Conservation (phyloP, 192 early-diverging fungal species). For the Geranomyces michiganensis region DNA sequence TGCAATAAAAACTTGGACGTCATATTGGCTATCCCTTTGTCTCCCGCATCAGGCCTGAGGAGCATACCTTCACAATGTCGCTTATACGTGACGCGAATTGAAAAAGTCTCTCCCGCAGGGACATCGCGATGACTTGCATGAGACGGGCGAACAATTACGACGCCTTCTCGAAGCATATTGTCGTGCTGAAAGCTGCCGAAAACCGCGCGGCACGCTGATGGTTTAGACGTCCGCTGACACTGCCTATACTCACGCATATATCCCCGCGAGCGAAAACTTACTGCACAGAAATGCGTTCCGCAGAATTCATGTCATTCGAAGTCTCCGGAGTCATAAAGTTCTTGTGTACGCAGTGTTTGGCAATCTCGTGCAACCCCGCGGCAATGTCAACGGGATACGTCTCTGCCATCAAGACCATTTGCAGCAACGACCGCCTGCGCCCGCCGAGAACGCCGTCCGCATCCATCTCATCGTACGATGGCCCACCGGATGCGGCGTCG, state of each 20-base stretch:
- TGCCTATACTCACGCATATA: no score
- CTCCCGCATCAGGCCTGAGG: neutral
- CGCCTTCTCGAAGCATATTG: constrained; percentile 8
- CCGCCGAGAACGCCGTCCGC: neutral
- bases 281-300: constrained; percentile 26
- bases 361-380: constrained; percentile 33
- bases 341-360: constrained; percentile 24
- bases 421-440: constrained; percentile 8
- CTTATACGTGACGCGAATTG: constrained; percentile 46
- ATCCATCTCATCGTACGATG: neutral
- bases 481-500: neutral
- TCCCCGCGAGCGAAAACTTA: constrained; percentile 5
- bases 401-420: constrained; percentile 30
- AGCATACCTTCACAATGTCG: constrained; percentile 67
- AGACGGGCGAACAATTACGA: constrained; percentile 19
- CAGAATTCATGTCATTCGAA: constrained; percentile 18
- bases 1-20: neutral
- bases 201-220: neutral
- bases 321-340: constrained; percentile 36
- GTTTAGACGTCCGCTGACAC: no score
- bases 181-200: constrained; percentile 27
- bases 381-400: constrained; percentile 31
- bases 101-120: constrained; percentile 30
- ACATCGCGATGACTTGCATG: constrained; percentile 25
- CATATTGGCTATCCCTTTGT: neutral